These are phyloP conservation scores for Puya raimondii DNA, from an alignment of 176 grass and related monocot genomes.

Conservation along the genomic window DNA sequence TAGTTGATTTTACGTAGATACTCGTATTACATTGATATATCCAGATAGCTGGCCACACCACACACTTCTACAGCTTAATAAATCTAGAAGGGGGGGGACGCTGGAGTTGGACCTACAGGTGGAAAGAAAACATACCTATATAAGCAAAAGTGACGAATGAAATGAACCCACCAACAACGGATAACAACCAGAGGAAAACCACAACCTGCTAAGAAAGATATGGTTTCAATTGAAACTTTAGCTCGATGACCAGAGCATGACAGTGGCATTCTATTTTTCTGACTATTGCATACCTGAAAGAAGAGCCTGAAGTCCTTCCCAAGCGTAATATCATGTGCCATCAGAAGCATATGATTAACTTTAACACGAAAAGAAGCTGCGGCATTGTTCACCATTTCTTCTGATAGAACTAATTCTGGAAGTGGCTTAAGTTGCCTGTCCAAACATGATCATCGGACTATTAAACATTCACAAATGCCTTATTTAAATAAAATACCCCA, in stretches of 20 bases:
- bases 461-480: neutral
- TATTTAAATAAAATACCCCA: constrained; percentile 5
- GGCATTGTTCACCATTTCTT: constrained; percentile 86
- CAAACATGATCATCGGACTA: constrained; percentile 1
- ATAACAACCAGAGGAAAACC: constrained; percentile 68
- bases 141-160: constrained; percentile 83
- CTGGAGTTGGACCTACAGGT: constrained; percentile 5
- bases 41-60: too few relatives aligned
- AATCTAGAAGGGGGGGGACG: neutral
- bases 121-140: constrained; percentile 51
- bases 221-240: neutral
- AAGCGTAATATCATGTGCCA: constrained; percentile 92
- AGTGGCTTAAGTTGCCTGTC: constrained; percentile 72
- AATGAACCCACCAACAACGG: constrained; percentile 74
- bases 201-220: constrained; percentile 44
- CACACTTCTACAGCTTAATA: neutral
- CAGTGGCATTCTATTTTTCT: neutral
- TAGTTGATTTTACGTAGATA: too few relatives aligned
- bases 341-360: constrained; percentile 84
- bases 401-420: constrained; percentile 92
- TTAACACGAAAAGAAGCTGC: constrained; percentile 83
- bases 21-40: too few relatives aligned
- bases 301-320: constrained; percentile 79
- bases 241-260: neutral
- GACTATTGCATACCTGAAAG: constrained; percentile 49